Conservation (phyloP, 768 basidiomycete species). For the Chalciporus sphaerocephalus region DNA sequence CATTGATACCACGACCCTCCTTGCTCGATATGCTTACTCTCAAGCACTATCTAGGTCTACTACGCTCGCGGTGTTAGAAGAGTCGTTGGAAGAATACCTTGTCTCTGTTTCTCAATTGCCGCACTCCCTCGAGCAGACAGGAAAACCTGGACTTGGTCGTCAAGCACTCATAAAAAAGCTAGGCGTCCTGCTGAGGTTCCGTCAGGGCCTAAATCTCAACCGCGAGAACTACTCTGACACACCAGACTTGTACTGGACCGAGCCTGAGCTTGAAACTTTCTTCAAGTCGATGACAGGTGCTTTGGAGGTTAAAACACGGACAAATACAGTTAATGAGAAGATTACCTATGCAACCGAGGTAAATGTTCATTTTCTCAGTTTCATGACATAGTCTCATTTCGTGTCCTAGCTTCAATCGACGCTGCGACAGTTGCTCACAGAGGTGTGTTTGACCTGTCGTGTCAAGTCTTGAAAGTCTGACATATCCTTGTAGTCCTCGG, state of each 20-base stretch:
- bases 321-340: constrained; percentile 83
- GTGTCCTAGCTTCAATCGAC: constrained; percentile 70
- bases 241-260: constrained; percentile 92
- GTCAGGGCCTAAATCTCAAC: constrained; percentile 89
- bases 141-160: constrained; percentile 78
- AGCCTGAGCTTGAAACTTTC: constrained; percentile 84
- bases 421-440: constrained; percentile 81
- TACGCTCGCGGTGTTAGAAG: constrained; percentile 81
- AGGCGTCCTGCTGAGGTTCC: constrained; percentile 85
- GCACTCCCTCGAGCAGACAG: constrained; percentile 67
- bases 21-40: constrained; percentile 88
- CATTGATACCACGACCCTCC: constrained; percentile 65
- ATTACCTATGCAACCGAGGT: constrained; percentile 87
- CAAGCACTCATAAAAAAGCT: constrained; percentile 87
- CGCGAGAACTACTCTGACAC: constrained; percentile 85
- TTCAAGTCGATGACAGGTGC: constrained; percentile 84
- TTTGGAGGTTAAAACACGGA: constrained; percentile 80
- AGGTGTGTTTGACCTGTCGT: constrained; percentile 38
- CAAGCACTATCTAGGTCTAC: constrained; percentile 90
- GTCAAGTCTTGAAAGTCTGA: background rate
- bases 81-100: constrained; percentile 77
- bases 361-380: constrained; percentile 4
- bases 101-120: constrained; percentile 79
- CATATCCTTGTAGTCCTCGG: constrained; percentile 63
- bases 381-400: background rate